Evolutionary conservation across 371 early-diverging fungal genomes (phyloP).

Genomic region (Mucor indicus): DNA sequence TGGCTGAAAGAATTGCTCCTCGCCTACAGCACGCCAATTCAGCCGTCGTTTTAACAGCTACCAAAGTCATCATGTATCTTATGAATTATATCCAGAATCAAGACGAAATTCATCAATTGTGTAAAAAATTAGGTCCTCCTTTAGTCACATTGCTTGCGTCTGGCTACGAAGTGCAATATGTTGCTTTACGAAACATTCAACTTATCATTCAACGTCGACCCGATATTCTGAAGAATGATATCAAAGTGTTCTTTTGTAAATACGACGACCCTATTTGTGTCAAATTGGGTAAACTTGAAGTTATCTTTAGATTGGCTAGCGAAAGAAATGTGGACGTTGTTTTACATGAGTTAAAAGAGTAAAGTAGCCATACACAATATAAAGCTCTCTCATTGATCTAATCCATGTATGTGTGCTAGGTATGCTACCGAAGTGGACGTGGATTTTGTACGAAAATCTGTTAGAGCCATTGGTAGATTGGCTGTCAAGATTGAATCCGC

Average conservation of each 20-base stretch:
- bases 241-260: conserved; percentile 93
- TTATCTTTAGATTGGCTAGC: conserved; percentile 80
- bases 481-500: conserved; percentile 87
- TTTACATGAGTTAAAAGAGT: conserved; percentile 91
- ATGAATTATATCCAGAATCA: conserved; percentile 85
- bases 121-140: conserved; percentile 87
- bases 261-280: conserved; percentile 97
- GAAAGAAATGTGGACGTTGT: conserved; percentile 81
- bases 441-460: conserved; percentile 92
- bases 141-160: conserved; percentile 88
- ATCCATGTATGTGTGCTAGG: no score
- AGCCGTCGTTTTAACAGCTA: conserved; percentile 89
- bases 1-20: conserved; percentile 91
- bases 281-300: conserved; percentile 90
- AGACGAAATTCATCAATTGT: conserved; percentile 65
- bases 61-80: conserved; percentile 86
- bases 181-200: conserved; percentile 88
- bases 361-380: no score
- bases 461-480: conserved; percentile 88
- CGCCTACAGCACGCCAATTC: conserved; percentile 96
- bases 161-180: conserved; percentile 92
- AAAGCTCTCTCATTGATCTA: no score
- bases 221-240: conserved; percentile 79
- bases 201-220: conserved; percentile 83
- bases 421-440: conserved; percentile 94